Percentiles rank a stretch among this genome's conserved stretches.
These are phyloP conservation scores for Podila horticola DNA, from an alignment of 192 early-diverging fungal genomes.

Conservation along the genomic window DNA sequence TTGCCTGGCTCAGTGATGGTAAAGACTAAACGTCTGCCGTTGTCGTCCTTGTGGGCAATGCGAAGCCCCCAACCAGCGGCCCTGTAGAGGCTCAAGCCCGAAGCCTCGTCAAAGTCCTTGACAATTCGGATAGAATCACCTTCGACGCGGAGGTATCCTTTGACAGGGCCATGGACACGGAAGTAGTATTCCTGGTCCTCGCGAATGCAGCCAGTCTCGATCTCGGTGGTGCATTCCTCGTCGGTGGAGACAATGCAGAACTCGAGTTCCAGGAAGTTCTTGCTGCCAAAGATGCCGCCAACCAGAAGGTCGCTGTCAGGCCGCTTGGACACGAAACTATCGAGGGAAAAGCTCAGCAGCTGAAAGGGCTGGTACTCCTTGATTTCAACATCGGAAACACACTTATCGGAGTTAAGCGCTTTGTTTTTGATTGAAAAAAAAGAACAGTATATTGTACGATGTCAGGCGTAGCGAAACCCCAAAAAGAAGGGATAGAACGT, in stretches of 20 bases:
- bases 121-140: neutral
- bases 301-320: neutral
- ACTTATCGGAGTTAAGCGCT: neutral
- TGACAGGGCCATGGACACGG: neutral
- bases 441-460: no score
- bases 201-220: conserved; percentile 13
- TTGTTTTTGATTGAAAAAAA: no score
- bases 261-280: conserved; percentile 4
- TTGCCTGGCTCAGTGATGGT: neutral
- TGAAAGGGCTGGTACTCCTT: conserved; percentile 19
- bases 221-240: neutral
- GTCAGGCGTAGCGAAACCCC: no score
- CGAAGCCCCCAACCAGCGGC: conserved; percentile 15
- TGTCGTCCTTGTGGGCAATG: neutral
- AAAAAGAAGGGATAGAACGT: no score
- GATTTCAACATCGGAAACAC: neutral
- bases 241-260: conserved; percentile 18
- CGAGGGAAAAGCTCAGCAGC: neutral
- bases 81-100: neutral
- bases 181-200: conserved; percentile 15
- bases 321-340: neutral
- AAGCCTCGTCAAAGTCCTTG: neutral
- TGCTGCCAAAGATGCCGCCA: conserved; percentile 6
- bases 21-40: neutral
- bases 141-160: conserved; percentile 6